Evolutionary conservation across 768 basidiomycete genomes (phyloP).

Genomic region (Boletus rubroflammeus): DNA sequence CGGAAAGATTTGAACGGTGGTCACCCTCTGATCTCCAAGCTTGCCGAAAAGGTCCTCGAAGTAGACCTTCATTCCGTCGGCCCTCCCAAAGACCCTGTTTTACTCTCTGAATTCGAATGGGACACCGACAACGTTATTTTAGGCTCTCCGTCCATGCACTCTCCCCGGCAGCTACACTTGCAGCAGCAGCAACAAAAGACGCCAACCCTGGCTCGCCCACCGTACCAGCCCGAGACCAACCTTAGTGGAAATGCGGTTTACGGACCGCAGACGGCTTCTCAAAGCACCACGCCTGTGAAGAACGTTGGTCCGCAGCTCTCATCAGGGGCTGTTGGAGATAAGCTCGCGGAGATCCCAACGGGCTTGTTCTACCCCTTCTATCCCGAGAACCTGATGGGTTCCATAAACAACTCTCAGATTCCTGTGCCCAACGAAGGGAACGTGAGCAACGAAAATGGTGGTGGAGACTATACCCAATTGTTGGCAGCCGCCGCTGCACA

Average conservation of each 20-base stretch:
- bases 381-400: conserved; percentile 47
- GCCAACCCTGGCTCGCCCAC: conserved; percentile 34
- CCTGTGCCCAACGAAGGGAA: conserved; percentile 19
- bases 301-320: conserved; percentile 15
- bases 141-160: conserved; percentile 22
- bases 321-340: conserved; percentile 26
- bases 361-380: conserved; percentile 78
- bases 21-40: conserved; percentile 79
- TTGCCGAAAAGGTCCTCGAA: conserved; percentile 77
- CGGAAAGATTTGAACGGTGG: conserved; percentile 76
- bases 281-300: conserved; percentile 32
- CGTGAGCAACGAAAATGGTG: conserved; percentile 13
- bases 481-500: conserved; percentile 58
- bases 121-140: conserved; percentile 37
- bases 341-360: conserved; percentile 63
- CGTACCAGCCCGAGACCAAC: conserved; percentile 32
- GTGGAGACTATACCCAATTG: conserved; percentile 48
- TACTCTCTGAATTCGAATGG: conserved; percentile 45
- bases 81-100: conserved; percentile 37
- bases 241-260: conserved; percentile 22
- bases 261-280: conserved; percentile 24
- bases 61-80: conserved; percentile 62
- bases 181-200: conserved; percentile 35
- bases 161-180: conserved; percentile 26
- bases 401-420: conserved; percentile 16